These are phyloP conservation scores for Termitomyces sp. DNA, from an alignment of 768 basidiomycete genomes.

Conservation along the genomic window DNA sequence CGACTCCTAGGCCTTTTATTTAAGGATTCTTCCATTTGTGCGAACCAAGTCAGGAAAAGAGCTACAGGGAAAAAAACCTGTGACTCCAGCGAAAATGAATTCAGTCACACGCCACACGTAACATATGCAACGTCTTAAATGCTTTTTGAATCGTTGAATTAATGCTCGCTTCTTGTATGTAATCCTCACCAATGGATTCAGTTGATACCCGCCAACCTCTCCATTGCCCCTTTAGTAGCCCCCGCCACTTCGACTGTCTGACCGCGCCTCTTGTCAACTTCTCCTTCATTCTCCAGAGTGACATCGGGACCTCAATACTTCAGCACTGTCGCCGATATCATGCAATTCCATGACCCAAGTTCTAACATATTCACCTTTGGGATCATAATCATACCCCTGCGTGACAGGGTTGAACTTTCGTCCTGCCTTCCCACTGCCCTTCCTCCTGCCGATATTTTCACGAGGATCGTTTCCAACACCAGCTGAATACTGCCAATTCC, in stretches of 20 bases:
- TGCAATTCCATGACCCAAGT: not conserved
- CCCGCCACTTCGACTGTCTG: not conserved
- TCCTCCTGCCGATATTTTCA: not conserved
- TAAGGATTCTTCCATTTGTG: not conserved
- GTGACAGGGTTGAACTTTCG: not conserved
- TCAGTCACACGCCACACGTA: not conserved
- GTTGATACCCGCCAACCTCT: not conserved
- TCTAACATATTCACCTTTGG: not conserved
- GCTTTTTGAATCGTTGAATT: not conserved
- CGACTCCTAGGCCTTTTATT: not conserved
- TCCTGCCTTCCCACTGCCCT: not conserved
- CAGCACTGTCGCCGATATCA: not conserved
- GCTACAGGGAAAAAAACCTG: no score
- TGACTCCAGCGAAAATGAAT: no score
- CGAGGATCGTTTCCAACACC: constrained; percentile 5
- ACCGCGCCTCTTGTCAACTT: no score
- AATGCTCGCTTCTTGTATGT: not conserved
- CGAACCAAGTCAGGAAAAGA: no score
- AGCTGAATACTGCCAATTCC: constrained; percentile 2
- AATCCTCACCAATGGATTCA: not conserved
- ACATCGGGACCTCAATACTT: not conserved
- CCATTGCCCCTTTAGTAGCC: not conserved
- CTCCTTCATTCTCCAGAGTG: not conserved
- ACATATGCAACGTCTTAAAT: not conserved
- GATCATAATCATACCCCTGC: not conserved